A percentile compares a stretch with the other conserved stretches of the same genome.
These are phyloP conservation scores for Termitomyces bulborhizus DNA, from an alignment of 768 basidiomycete genomes.

Conservation along the genomic window DNA sequence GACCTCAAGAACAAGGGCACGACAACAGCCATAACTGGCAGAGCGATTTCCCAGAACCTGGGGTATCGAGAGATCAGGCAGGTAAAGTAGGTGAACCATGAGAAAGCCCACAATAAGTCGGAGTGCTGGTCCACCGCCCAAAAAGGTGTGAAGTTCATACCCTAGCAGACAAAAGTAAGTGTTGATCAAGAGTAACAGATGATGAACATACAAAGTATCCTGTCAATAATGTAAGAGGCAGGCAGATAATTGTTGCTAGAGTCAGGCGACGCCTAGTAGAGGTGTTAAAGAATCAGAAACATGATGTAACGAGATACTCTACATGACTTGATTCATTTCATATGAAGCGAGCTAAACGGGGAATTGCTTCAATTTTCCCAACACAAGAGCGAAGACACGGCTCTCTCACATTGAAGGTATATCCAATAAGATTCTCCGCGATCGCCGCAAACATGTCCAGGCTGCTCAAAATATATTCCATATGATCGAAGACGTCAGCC, in stretches of 20 bases:
- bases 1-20: slow-evolving; percentile 49
- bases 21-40: slow-evolving; percentile 55
- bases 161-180: slow-evolving; percentile 27
- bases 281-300: neutral
- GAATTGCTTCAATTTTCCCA: neutral
- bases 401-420: slow-evolving; percentile 62
- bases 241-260: slow-evolving; percentile 60
- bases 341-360: slow-evolving; percentile 55
- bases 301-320: slow-evolving; percentile 12
- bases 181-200: neutral
- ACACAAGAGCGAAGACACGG: neutral
- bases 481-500: slow-evolving; percentile 75
- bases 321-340: slow-evolving; percentile 75
- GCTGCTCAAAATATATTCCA: slow-evolving; percentile 63
- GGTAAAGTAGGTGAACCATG: neutral
- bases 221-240: slow-evolving; percentile 64
- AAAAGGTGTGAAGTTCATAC: slow-evolving; percentile 63
- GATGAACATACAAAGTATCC: slow-evolving; percentile 59
- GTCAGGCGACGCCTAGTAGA: slow-evolving; percentile 55
- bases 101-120: slow-evolving; percentile 39
- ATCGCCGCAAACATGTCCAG: slow-evolving; percentile 71
- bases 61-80: neutral
- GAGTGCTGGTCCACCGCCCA: slow-evolving; percentile 37
- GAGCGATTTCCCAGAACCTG: slow-evolving; percentile 67
- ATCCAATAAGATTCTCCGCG: slow-evolving; percentile 65